These are phyloP conservation scores for Solanum sitiens DNA, from an alignment of 257 asterid species.

Conservation along the genomic window DNA sequence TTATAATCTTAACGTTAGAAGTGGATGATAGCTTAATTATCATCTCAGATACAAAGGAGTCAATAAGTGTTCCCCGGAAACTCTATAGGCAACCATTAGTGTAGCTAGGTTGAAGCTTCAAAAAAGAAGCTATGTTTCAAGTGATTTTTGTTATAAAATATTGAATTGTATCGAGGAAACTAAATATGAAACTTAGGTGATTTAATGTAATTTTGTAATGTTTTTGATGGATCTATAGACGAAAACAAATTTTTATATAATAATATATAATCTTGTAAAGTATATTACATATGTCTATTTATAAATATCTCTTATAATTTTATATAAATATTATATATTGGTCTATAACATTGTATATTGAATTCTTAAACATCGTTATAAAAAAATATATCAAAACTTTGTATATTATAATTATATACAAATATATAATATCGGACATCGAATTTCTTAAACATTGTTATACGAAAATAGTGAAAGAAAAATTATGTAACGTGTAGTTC, in stretches of 20 bases:
- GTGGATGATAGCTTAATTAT: neutral
- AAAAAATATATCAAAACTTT: no score
- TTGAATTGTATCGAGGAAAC: neutral
- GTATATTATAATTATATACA: no score
- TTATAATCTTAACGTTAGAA: neutral
- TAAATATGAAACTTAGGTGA: neutral
- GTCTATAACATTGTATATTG: no score
- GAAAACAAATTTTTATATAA: no score
- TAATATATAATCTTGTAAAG: no score
- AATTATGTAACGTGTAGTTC: neutral
- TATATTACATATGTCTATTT: no score
- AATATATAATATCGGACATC: no score
- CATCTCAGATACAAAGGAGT: neutral
- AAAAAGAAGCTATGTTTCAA: neutral
- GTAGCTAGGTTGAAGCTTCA: neutral
- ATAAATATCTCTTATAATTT: no score
- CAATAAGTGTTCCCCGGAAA: neutral
- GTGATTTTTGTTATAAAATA: neutral
- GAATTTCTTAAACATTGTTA: no score
- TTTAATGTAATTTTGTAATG: neutral
- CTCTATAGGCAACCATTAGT: neutral
- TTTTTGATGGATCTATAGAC: neutral
- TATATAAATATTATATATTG: no score
- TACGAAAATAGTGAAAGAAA: neutral
- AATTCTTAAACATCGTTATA: neutral